These are phyloP conservation scores for Xylariomycetidae sp. DNA, from an alignment of 2,329 filamentous ascomycete species.

Conservation along the genomic window DNA sequence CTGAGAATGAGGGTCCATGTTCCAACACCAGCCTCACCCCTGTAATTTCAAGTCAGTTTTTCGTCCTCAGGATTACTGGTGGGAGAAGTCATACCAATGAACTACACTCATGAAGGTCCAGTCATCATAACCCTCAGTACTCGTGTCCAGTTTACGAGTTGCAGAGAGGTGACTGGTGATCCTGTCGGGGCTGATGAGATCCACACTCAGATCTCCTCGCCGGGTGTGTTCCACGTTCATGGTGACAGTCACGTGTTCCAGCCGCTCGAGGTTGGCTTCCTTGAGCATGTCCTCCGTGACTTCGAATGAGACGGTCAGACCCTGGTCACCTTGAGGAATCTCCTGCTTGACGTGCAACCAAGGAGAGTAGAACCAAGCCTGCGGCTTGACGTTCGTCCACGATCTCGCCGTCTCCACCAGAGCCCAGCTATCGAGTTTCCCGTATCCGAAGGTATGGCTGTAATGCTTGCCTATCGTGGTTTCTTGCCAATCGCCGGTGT, in stretches of 20 bases:
- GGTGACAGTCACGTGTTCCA: slow-evolving; percentile 94
- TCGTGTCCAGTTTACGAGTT: slow-evolving; percentile 63
- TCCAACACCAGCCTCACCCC: slow-evolving; percentile 82
- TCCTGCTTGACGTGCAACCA: slow-evolving; percentile 84
- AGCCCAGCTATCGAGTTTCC: slow-evolving; percentile 83
- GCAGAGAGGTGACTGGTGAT: slow-evolving; percentile 79
- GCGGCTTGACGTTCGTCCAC: slow-evolving; percentile 86
- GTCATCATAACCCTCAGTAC: slow-evolving; percentile 69
- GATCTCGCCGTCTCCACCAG: slow-evolving; percentile 80
- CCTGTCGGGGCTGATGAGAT: slow-evolving; percentile 77
- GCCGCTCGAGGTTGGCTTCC: slow-evolving; percentile 71
- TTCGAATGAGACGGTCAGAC: slow-evolving; percentile 72
- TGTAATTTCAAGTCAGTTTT: slow-evolving; percentile 34
- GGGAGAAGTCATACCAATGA: slow-evolving; percentile 64
- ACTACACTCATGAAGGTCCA: slow-evolving; percentile 99
- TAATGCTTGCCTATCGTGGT: slow-evolving; percentile 78
- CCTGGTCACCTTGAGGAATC: slow-evolving; percentile 79
- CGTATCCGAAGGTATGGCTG: slow-evolving; percentile 93
- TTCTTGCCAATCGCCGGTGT: slow-evolving; percentile 70
- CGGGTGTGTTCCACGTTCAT: slow-evolving; percentile 91
- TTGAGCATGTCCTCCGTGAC: slow-evolving; percentile 77
- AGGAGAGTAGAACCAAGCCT: slow-evolving; percentile 89
- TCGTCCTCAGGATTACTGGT: not conserved
- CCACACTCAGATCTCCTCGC: slow-evolving; percentile 87
- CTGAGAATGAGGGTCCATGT: slow-evolving; percentile 89